These are phyloP conservation scores for Eragrostis curvula DNA, from an alignment of 176 grass and related monocot genomes.

Conservation along the genomic window DNA sequence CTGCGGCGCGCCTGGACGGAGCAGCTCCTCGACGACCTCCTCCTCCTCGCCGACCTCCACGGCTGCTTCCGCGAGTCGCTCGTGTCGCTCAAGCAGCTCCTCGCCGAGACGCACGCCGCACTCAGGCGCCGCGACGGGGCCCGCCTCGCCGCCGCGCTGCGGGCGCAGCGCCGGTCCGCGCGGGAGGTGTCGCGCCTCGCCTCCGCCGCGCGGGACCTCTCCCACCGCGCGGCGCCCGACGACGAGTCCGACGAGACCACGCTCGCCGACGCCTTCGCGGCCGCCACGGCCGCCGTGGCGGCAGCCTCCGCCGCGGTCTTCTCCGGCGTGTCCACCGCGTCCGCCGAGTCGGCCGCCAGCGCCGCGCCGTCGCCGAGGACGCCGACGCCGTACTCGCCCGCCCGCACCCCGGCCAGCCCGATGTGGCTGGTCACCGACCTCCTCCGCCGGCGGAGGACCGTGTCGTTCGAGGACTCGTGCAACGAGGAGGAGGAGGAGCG, in stretches of 20 bases:
- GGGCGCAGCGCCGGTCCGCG: conserved; percentile 54
- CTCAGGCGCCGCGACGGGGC: conserved; percentile 47
- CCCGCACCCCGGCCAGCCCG: conserved; percentile 31
- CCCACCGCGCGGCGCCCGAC: conserved; percentile 28
- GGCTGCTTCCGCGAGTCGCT: conserved; percentile 52
- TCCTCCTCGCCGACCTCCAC: conserved; percentile 56
- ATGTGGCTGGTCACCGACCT: conserved; percentile 71
- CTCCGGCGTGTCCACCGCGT: conserved; percentile 44
- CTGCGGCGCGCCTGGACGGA: conserved; percentile 46
- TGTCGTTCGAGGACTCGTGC: conserved; percentile 50
- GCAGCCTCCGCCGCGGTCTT: conserved; percentile 49
- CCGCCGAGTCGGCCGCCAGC: conserved; percentile 55
- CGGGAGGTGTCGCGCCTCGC: conserved; percentile 45
- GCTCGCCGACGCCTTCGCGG: conserved; percentile 44
- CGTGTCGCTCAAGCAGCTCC: conserved; percentile 42
- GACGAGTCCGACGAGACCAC: conserved; percentile 51
- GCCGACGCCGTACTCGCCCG: conserved; percentile 46
- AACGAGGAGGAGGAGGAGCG: conserved; percentile 73
- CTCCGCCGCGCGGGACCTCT: conserved; percentile 47
- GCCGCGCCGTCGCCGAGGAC: conserved; percentile 41
- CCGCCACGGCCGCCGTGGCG: conserved; percentile 41
- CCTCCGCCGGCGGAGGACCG: conserved; percentile 53
- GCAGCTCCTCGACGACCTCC: conserved; percentile 61
- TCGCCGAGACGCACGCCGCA: conserved; percentile 51
- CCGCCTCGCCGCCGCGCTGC: conserved; percentile 53